Conservation (phyloP, 257 asterid genomes). For the Capsicum baccatum region DNA sequence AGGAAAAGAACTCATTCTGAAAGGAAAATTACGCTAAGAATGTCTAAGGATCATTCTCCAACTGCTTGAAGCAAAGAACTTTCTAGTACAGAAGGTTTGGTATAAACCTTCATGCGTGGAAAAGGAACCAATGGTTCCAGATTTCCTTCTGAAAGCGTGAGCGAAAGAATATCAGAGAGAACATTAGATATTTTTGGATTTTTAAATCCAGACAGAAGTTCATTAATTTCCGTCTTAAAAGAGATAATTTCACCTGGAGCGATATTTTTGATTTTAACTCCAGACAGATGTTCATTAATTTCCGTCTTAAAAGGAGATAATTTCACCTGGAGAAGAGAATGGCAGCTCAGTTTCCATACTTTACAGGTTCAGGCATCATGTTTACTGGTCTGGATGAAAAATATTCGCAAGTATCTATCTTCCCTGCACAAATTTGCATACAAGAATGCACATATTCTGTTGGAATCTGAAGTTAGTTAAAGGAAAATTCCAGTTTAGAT, state of each 20-base stretch:
- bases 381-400: neutral
- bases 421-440: neutral
- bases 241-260: neutral
- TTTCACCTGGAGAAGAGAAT: constrained; percentile 5
- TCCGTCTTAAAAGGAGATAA: neutral
- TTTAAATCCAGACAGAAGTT: neutral
- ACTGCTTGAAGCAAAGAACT: neutral
- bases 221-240: neutral
- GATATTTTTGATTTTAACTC: neutral
- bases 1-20: neutral
- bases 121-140: neutral
- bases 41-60: neutral
- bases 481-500: neutral
- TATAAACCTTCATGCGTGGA: neutral
- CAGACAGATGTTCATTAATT: neutral
- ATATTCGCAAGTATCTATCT: neutral
- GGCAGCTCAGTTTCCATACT: neutral
- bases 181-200: neutral
- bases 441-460: neutral
- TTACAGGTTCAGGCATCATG: neutral
- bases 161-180: neutral
- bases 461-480: neutral
- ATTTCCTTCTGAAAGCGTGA: neutral
- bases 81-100: neutral
- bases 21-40: neutral